These are phyloP conservation scores for Diaporthe ampelina DNA, from an alignment of 2,329 filamentous ascomycete genomes.

Conservation along the genomic window DNA sequence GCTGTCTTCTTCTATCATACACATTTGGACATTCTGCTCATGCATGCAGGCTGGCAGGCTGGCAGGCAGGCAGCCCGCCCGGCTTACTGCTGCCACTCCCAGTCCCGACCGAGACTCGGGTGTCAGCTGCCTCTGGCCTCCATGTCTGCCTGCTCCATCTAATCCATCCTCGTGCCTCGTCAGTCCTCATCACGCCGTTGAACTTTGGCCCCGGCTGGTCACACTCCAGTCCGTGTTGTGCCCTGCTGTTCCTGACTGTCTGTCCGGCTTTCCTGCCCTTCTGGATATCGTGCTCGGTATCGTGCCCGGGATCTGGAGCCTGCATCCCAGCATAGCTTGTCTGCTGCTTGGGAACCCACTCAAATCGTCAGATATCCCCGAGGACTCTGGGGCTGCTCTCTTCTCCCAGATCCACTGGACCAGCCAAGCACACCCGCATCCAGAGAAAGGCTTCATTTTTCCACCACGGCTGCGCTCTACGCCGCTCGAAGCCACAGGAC, in stretches of 20 bases:
- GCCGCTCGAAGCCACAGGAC: neutral
- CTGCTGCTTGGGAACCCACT: neutral
- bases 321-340: conserved; percentile 4
- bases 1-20: neutral
- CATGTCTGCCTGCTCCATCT: conserved; percentile 39
- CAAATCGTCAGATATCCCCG: neutral
- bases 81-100: neutral
- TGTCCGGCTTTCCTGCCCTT: neutral
- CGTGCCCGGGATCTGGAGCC: neutral
- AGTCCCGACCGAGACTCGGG: conserved; percentile 1
- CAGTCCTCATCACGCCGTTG: conserved; percentile 29
- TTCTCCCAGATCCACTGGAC: conserved; percentile 11
- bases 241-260: conserved; percentile 14
- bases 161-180: conserved; percentile 29
- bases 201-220: conserved; percentile 27
- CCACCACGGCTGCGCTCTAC: neutral
- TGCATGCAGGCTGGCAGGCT: neutral
- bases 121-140: conserved; percentile 35
- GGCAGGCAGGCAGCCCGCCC: neutral
- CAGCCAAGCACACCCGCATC: conserved; percentile 5
- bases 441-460: conserved; percentile 1
- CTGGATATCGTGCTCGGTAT: conserved; percentile 30
- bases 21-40: neutral
- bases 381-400: neutral
- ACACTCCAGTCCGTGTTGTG: conserved; percentile 8